These are phyloP conservation scores for Trapa bicornis DNA, from an alignment of 345 rosid species.

Conservation along the genomic window DNA sequence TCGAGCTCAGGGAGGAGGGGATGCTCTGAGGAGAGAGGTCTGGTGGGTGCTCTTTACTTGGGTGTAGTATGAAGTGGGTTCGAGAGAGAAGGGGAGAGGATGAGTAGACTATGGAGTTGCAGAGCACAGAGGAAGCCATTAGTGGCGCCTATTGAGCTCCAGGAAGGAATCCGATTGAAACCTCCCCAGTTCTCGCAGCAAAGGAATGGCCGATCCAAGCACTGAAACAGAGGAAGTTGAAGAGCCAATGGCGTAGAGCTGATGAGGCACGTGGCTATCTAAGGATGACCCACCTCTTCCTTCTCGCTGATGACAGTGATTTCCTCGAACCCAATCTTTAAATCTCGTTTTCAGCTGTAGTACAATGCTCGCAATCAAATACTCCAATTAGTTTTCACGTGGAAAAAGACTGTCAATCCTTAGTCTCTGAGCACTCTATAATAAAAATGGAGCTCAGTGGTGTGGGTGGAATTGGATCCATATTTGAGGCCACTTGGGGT, in stretches of 20 bases:
- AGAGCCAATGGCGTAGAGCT: background rate
- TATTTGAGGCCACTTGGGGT: too few relatives aligned
- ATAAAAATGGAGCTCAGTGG: too few relatives aligned
- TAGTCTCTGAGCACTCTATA: too few relatives aligned
- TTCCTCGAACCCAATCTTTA: too few relatives aligned
- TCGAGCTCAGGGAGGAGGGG: slow-evolving; percentile 14
- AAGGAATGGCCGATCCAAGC: too few relatives aligned
- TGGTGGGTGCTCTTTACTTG: slow-evolving; percentile 15
- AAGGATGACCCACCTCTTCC: slow-evolving; percentile 1
- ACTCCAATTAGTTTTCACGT: too few relatives aligned
- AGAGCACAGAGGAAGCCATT: slow-evolving; percentile 32
- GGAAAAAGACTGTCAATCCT: too few relatives aligned
- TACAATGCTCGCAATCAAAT: too few relatives aligned
- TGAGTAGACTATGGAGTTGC: slow-evolving; percentile 22
- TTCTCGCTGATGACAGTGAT: background rate
- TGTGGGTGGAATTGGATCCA: too few relatives aligned
- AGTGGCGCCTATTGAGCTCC: background rate
- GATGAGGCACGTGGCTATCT: slow-evolving; percentile 4
- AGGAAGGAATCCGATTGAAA: background rate
- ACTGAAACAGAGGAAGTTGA: background rate
- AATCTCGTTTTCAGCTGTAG: too few relatives aligned
- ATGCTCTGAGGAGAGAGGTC: slow-evolving; percentile 29
- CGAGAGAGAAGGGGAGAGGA: slow-evolving; percentile 35
- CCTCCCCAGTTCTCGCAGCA: background rate
- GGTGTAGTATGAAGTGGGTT: slow-evolving; percentile 32